Evolutionary conservation across 208 protist species (phyloP).

Genomic region (Kentomonas sorsogonicus): DNA sequence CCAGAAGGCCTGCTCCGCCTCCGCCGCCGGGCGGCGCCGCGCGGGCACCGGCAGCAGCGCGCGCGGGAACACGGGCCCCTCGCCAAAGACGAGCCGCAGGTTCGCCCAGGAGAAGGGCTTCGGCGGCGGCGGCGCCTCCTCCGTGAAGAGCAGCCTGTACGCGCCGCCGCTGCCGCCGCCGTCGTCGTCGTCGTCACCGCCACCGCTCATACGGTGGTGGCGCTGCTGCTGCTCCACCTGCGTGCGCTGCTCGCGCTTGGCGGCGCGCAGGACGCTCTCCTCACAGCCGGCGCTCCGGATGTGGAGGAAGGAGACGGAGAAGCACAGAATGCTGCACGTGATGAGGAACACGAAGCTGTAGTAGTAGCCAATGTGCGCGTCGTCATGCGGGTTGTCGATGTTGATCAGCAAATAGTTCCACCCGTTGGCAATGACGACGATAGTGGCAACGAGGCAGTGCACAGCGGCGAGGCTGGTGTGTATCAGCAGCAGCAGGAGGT

Average conservation of each 20-base stretch:
- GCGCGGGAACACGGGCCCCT: constrained; percentile 11
- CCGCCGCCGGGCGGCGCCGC: constrained; percentile 16
- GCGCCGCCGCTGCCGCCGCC: not conserved
- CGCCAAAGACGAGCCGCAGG: constrained; percentile 28
- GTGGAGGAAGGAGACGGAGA: constrained; percentile 10
- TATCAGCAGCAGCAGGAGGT: constrained; percentile 59
- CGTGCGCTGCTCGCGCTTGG: not conserved
- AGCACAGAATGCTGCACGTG: constrained; percentile 7
- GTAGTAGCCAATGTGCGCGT: not conserved
- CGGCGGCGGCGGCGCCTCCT: constrained; percentile 10
- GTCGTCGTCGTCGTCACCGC: not conserved
- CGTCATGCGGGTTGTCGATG: not conserved
- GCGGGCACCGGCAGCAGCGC: constrained; percentile 35
- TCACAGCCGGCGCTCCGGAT: not conserved
- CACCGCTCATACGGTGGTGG: not conserved
- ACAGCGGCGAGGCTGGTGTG: constrained; percentile 15
- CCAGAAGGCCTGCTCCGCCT: constrained; percentile 43
- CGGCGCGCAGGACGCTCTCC: not conserved
- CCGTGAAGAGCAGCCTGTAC: constrained; percentile 24
- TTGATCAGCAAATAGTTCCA: constrained; percentile 1
- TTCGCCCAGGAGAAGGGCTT: constrained; percentile 18
- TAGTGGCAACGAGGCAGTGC: not conserved
- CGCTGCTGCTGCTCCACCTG: not conserved
- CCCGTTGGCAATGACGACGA: constrained; percentile 2
- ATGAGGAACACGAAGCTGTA: constrained; percentile 11